phyloP scores from a whole-genome alignment of 768 basidiomycete genomes.

The Podaxis pistillaris region DNA sequence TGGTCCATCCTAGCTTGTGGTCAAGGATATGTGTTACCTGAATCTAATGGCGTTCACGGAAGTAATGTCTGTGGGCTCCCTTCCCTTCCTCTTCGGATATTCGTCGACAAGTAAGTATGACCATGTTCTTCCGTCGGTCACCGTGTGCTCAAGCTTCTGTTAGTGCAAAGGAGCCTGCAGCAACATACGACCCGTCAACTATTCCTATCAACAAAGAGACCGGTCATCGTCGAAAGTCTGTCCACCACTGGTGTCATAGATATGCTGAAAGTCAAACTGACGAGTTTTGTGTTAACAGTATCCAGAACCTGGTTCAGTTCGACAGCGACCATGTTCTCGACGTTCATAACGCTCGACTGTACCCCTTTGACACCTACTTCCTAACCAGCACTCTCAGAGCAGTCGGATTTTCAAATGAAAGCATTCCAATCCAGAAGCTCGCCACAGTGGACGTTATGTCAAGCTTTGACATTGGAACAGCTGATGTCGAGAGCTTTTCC shows the following conservation, averaged over 20 bases:
- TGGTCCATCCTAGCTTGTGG: slow-evolving; percentile 60
- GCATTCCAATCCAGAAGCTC: slow-evolving; percentile 41
- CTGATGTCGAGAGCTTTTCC: slow-evolving; percentile 35
- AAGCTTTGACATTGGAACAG: slow-evolving; percentile 42
- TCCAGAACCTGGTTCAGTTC: slow-evolving; percentile 56
- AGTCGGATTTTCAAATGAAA: slow-evolving; percentile 29
- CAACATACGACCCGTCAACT: slow-evolving; percentile 44
- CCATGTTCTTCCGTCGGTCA: background rate
- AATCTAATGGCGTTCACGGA: slow-evolving; percentile 46
- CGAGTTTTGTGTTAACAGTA: slow-evolving; percentile 29
- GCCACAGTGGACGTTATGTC: slow-evolving; percentile 43
- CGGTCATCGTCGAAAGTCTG: slow-evolving; percentile 42
- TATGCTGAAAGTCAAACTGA: background rate
- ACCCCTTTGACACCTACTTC: slow-evolving; percentile 57
- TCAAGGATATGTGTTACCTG: slow-evolving; percentile 38
- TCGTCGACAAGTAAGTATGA: slow-evolving; percentile 45
- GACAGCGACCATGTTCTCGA: slow-evolving; percentile 57
- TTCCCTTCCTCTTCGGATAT: slow-evolving; percentile 37
- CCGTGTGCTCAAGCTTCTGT: background rate
- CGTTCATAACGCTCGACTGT: slow-evolving; percentile 50
- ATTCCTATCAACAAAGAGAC: slow-evolving; percentile 41
- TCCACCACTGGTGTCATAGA: background rate
- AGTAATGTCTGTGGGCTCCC: slow-evolving; percentile 47
- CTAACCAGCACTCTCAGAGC: slow-evolving; percentile 49
- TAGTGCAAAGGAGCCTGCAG: slow-evolving; percentile 35